These are phyloP conservation scores for Aspergillus carbonarius DNA, from an alignment of 2,329 filamentous ascomycete genomes.

Conservation along the genomic window DNA sequence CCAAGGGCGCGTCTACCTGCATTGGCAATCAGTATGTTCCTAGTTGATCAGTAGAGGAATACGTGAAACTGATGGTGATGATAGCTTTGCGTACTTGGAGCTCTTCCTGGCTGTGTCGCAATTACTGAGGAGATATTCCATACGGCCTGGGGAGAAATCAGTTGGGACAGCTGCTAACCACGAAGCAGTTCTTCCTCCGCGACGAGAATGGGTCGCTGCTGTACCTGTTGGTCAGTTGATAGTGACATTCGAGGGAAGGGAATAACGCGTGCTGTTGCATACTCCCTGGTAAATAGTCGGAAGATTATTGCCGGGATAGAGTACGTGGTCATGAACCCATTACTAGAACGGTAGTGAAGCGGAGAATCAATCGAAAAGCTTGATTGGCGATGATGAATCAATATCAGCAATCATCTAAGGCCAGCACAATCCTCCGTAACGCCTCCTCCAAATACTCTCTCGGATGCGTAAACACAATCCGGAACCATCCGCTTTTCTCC, in stretches of 20 bases:
- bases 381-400: too few species aligned
- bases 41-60: too few species aligned
- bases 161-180: neutral
- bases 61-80: neutral
- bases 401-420: neutral
- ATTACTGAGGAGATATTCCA: neutral
- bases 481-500: slow-evolving; percentile 45
- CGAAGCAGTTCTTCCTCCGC: neutral
- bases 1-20: neutral
- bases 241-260: neutral
- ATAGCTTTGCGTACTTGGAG: neutral
- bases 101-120: neutral
- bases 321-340: too few species aligned
- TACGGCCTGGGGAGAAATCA: neutral
- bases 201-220: neutral
- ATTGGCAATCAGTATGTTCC: neutral
- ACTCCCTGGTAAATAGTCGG: too few species aligned
- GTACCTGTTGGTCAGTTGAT: neutral
- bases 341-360: too few species aligned
- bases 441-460: neutral
- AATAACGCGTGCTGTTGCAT: neutral
- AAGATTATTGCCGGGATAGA: too few species aligned
- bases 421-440: neutral
- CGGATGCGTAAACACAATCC: slow-evolving; percentile 36
- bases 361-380: too few species aligned